These are phyloP conservation scores for Knufia fluminis DNA, from an alignment of 2,329 filamentous ascomycete genomes.

Conservation along the genomic window DNA sequence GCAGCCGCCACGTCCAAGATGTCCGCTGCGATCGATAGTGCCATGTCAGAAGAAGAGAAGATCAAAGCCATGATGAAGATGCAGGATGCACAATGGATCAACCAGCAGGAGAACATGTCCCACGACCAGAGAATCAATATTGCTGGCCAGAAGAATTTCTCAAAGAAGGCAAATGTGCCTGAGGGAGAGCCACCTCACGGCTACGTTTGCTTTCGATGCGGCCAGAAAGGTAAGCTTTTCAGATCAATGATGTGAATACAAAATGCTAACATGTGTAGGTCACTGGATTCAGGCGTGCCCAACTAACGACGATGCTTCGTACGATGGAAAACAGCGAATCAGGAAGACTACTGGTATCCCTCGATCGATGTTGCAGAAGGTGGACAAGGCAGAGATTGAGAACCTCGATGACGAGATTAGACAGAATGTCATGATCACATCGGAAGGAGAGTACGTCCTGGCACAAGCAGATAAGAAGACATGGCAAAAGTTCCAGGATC, in stretches of 20 bases:
- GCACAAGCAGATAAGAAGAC: constrained; percentile 89
- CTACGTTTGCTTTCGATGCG: constrained; percentile 93
- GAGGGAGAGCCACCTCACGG: constrained; percentile 88
- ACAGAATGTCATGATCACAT: constrained; percentile 92
- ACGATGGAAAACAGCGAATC: constrained; percentile 83
- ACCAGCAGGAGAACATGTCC: constrained; percentile 87
- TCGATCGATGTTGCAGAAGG: constrained; percentile 85
- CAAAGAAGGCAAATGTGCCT: constrained; percentile 57
- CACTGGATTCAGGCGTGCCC: constrained; percentile 98
- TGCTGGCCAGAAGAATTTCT: constrained; percentile 27
- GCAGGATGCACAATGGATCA: constrained; percentile 83
- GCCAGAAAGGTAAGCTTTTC: constrained; percentile 61
- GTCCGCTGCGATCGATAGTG: constrained; percentile 56
- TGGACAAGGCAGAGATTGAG: constrained; percentile 65
- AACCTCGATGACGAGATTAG: constrained; percentile 63
- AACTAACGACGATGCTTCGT: constrained; percentile 96
- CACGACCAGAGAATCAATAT: constrained; percentile 42
- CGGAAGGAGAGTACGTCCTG: constrained; percentile 94
- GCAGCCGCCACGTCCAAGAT: constrained; percentile 29
- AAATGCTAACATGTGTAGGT: constrained; percentile 38
- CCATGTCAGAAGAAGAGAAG: constrained; percentile 87
- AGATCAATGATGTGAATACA: not conserved
- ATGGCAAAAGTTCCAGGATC: constrained; percentile 95
- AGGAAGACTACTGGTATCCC: constrained; percentile 97
- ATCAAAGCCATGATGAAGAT: constrained; percentile 87